phyloP scores from a whole-genome alignment of 75 land plant genomes.

The Cryptomeria japonica region DNA sequence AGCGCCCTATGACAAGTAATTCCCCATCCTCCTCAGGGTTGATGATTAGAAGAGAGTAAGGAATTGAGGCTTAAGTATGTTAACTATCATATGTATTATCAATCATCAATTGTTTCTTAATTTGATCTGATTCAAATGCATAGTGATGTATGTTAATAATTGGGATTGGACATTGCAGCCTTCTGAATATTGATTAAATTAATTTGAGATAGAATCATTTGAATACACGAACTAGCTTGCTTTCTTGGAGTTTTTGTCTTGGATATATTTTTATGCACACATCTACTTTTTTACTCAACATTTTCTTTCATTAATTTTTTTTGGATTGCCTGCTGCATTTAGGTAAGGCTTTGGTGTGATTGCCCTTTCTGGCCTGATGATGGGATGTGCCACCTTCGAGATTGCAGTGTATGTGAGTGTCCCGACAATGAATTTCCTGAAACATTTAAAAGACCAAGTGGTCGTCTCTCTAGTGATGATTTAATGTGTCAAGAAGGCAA shows the following conservation, averaged over 20 bases:
- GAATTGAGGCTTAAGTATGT: no score
- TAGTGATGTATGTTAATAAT: no score
- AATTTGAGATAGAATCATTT: no score
- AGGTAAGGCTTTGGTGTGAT: conserved; percentile 93
- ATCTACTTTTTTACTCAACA: background rate
- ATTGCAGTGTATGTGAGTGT: conserved; percentile 97
- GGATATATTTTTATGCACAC: background rate
- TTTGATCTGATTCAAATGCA: no score
- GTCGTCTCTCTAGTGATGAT: conserved; percentile 43
- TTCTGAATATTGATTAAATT: no score
- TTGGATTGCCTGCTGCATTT: background rate
- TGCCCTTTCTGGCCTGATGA: conserved; percentile 99
- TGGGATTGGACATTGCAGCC: no score
- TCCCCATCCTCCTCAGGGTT: no score
- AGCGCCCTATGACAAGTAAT: no score
- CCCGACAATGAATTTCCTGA: conserved; percentile 92
- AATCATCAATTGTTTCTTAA: no score
- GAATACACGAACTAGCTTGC: background rate
- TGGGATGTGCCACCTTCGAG: conserved; percentile 93
- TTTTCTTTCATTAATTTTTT: background rate
- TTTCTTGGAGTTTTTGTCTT: conserved; percentile 1
- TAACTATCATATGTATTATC: no score
- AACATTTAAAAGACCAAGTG: conserved; percentile 45
- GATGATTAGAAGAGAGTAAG: no score
- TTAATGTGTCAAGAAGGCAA: conserved; percentile 88